Evolutionary conservation across 2,329 filamentous ascomycete species (phyloP).

Genomic region (Pseudocercospora fuligena): DNA sequence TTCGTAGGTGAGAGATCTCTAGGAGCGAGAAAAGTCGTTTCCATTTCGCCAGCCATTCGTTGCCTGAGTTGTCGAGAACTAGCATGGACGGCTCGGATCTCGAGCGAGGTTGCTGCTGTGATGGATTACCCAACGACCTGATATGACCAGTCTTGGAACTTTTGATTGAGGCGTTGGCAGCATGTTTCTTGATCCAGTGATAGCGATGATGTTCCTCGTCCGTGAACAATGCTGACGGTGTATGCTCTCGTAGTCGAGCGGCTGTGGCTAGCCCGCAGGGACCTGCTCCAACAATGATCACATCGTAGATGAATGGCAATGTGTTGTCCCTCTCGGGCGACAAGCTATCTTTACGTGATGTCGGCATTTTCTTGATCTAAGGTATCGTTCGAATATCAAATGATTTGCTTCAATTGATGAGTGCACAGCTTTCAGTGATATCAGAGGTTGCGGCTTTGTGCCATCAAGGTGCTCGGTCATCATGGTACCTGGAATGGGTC

Average conservation of each 20-base stretch:
- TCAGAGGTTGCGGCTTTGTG: slow-evolving; percentile 1
- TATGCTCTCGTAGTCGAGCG: slow-evolving; percentile 71
- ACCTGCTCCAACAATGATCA: slow-evolving; percentile 75
- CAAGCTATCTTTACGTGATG: slow-evolving; percentile 26
- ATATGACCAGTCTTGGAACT: slow-evolving; percentile 52
- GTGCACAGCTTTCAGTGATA: neutral
- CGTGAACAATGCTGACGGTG: slow-evolving; percentile 79
- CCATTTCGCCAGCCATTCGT: slow-evolving; percentile 73
- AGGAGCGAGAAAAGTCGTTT: slow-evolving; percentile 70
- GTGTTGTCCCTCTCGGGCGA: slow-evolving; percentile 24
- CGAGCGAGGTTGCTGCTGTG: slow-evolving; percentile 15
- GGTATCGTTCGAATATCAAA: neutral
- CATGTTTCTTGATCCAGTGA: slow-evolving; percentile 73
- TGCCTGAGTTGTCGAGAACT: slow-evolving; percentile 69
- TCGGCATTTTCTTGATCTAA: slow-evolving; percentile 10
- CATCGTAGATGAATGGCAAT: slow-evolving; percentile 57
- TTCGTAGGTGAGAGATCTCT: slow-evolving; percentile 73
- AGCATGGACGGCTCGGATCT: slow-evolving; percentile 53
- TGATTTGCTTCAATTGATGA: neutral
- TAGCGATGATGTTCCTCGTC: slow-evolving; percentile 83
- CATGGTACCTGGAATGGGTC: slow-evolving; percentile 15
- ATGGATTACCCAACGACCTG: slow-evolving; percentile 30
- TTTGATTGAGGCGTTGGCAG: slow-evolving; percentile 63
- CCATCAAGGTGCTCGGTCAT: slow-evolving; percentile 23
- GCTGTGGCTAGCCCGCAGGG: slow-evolving; percentile 77